Evolutionary conservation across 805 yeast species (phyloP), one percentile per base, ranked within the genome.

Genomic region (Kazachstania africana): DNA sequence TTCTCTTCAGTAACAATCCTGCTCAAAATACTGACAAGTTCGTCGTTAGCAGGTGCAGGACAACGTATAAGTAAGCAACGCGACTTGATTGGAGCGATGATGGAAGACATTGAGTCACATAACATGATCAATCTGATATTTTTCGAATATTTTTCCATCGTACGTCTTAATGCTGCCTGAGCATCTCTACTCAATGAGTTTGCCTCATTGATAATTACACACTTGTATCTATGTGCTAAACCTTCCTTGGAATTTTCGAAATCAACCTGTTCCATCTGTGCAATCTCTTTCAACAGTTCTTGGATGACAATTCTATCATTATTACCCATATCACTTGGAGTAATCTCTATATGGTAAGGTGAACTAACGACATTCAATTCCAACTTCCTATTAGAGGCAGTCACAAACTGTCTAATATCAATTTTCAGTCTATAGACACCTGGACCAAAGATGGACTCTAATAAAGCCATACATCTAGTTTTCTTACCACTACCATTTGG

Each of bases 401-500:
- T 79, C 21, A 72, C 74, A 49, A 88, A 82, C 2, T 80, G 75
- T 44, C 94, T 78, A 23, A 87, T 81, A 50, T 91, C 97, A 32
- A 91, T 87, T 55, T 85, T 88, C 62, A 81, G 64, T 45, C 75
- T 81, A 40, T 80, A 87, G 13, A 82, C 83, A 33, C 78, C 79
- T 3, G 79, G 55, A 0, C 97, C 97, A 48, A 78, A 91, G 22
- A 91, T 65, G 43, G 83, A 83, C 34, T 73, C 66, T 32, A 91
- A 59, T 2, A 93, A 66, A 5, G 93, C 75, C 55, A 84, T 68
- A 6, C 85, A 80, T 41, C 98, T 70, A 8, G 98, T 91, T 62
- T 91, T 93, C 53, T 91, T 91, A 36, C 99, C 99, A 12, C 94
- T 83, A 4, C 99, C 99, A 23, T 85, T 75, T 1, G 98, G 97